A percentile compares a stretch with the other conserved stretches of the same genome.
phyloP scores from a whole-genome alignment of 345 rosid genomes.

The Conringia planisiliqua region DNA sequence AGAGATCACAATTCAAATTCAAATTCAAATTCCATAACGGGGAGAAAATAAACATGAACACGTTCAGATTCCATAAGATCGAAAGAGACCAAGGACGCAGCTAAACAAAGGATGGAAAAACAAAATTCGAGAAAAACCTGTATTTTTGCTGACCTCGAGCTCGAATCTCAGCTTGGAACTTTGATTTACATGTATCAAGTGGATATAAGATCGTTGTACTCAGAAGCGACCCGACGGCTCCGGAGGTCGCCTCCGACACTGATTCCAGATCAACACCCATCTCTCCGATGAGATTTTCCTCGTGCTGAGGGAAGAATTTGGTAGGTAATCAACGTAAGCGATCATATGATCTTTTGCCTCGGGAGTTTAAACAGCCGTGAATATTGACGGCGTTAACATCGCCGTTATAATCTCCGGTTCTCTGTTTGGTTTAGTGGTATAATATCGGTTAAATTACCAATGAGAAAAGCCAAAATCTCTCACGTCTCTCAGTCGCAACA shows the following conservation, averaged over 20 bases:
- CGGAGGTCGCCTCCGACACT: conserved; percentile 89
- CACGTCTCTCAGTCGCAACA: neutral
- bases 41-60: too few species aligned
- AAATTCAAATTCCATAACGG: neutral
- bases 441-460: neutral
- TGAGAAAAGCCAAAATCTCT: neutral
- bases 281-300: neutral
- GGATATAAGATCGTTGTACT: conserved; percentile 95
- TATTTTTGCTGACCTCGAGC: conserved; percentile 69
- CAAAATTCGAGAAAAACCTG: conserved; percentile 44
- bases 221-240: conserved; percentile 88
- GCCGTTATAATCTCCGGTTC: neutral
- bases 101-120: neutral
- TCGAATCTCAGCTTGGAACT: conserved; percentile 73
- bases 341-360: conserved; percentile 8
- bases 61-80: neutral
- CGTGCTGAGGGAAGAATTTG: neutral
- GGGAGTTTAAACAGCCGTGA: conserved; percentile 14
- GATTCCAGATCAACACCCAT: conserved; percentile 76
- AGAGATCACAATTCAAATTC: too few species aligned
- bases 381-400: neutral
- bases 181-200: conserved; percentile 91
- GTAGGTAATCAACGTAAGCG: neutral
- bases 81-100: neutral
- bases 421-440: neutral